phyloP scores from a whole-genome alignment of 768 basidiomycete genomes.

The Hericium coralloides region DNA sequence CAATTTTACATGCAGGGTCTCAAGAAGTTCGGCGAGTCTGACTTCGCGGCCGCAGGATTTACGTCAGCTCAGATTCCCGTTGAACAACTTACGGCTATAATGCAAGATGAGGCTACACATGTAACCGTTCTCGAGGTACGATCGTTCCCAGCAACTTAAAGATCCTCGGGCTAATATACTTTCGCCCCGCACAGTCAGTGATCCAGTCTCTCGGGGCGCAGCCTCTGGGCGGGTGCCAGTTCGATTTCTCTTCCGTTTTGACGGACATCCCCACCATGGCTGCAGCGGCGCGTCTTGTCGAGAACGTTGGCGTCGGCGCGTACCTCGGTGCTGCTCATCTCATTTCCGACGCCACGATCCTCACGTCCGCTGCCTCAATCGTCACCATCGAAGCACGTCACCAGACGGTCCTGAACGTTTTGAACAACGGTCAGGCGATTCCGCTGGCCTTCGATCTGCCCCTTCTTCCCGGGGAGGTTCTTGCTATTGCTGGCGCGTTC shows the following conservation, averaged over 20 bases:
- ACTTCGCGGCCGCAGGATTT: conserved; percentile 63
- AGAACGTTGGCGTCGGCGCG: conserved; percentile 66
- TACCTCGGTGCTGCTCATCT: conserved; percentile 69
- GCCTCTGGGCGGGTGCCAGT: conserved; percentile 51
- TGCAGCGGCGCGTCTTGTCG: conserved; percentile 62
- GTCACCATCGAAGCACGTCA: conserved; percentile 80
- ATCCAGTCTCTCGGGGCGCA: conserved; percentile 44
- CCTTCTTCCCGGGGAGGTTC: conserved; percentile 59
- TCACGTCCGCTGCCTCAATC: conserved; percentile 64
- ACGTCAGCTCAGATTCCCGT: conserved; percentile 40
- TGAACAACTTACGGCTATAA: conserved; percentile 54
- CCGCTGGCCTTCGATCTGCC: conserved; percentile 67
- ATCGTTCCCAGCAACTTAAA: not conserved
- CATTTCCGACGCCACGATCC: conserved; percentile 47
- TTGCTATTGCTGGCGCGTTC: conserved; percentile 61
- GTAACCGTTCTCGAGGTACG: conserved; percentile 42
- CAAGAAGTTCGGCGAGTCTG: conserved; percentile 49
- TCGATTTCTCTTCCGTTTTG: conserved; percentile 58
- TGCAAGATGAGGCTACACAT: conserved; percentile 55
- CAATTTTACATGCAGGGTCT: conserved; percentile 62
- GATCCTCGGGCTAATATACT: not conserved
- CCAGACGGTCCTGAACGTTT: conserved; percentile 64
- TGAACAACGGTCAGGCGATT: conserved; percentile 52
- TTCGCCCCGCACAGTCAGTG: conserved; percentile 25
- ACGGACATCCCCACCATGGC: conserved; percentile 64